Percentiles rank a stretch among this genome's conserved stretches.
phyloP scores from a whole-genome alignment of 371 early-diverging fungal genomes.

The Apophysomyces ossiformis region DNA sequence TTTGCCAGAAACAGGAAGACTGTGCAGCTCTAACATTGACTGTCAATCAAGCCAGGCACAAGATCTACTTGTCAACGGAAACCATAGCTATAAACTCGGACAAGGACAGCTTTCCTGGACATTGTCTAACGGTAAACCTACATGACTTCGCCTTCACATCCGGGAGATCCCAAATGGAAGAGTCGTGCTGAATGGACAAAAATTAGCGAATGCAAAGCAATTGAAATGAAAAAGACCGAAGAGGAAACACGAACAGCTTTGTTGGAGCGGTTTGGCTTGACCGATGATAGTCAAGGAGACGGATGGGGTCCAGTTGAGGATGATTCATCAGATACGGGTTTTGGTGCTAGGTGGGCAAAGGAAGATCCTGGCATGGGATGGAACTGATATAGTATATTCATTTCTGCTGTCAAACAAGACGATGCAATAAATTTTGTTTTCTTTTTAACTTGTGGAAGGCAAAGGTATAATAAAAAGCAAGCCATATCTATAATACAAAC shows the following conservation, averaged over 20 bases:
- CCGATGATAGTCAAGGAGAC: not conserved
- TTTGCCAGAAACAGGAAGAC: too few relatives aligned
- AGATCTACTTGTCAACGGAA: too few relatives aligned
- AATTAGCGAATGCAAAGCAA: not conserved
- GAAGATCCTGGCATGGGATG: conserved; percentile 1
- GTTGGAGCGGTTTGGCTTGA: not conserved
- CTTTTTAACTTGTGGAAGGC: not conserved
- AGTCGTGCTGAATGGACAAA: conserved; percentile 15
- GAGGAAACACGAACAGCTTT: not conserved
- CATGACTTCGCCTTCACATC: conserved; percentile 7
- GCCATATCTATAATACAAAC: conserved; percentile 8
- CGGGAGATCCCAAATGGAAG: conserved; percentile 17
- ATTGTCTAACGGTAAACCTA: not conserved
- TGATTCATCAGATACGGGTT: not conserved
- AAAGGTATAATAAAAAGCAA: not conserved
- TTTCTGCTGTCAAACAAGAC: too few relatives aligned
- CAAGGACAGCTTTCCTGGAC: not conserved
- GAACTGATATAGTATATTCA: not conserved
- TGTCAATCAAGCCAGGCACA: too few relatives aligned
- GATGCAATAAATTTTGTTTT: too few relatives aligned
- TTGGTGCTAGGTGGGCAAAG: not conserved
- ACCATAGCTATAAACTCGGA: too few relatives aligned
- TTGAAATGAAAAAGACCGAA: not conserved
- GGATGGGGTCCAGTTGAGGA: conserved; percentile 1
- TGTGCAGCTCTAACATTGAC: too few relatives aligned